Base-by-base conservation (phyloP, 305 asterid genomes). In the Fraxinus nigra region DNA sequence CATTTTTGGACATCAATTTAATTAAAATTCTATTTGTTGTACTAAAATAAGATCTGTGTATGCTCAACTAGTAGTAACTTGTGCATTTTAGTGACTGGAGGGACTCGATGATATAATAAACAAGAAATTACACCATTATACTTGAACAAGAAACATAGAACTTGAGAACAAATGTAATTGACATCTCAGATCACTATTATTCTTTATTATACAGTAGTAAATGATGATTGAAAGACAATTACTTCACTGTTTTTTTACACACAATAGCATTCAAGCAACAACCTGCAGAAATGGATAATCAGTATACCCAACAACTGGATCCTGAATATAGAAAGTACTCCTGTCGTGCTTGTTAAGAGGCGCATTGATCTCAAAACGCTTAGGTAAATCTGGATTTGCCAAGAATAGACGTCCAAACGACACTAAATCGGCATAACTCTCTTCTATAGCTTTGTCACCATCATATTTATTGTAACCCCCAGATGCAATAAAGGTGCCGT, bases 361-460 rank as follows among this genome's bases (percentile, higher is more conserved):
- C 34, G 81, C 84, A 65, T 81, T 63, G 37, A 81, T 32, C 84
- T 76, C 77, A 0, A 81, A 81, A 38, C 84, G 81, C 78, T 76
- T 76, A 5, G 80, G 80, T 54, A 76, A 81, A 76, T 76, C 84
- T 7, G 81, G 81, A 40, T 81, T 81, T 7, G 61, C 78, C 78
- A 81, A 65, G 72, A 81, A 81, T 78, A 63, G 16, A 26, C 16
- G 72, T 63, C 72, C 33, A 22, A 81, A 79, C 28, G 82, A 46
- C 51, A 79, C 75, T 22, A 70, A 79, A 48, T 79, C 72, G 2
- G 82, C 82, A 32, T 70, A 79, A 18, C 75, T 46, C 54, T 79
- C 72, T n/a, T 70, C 37, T 33, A 70, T 11, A 0, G 82, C 78
- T 3, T 46, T 79, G 72, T 70, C 78, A 4, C 78, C 83, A 48